Evolutionary conservation across 169 alveolate genomes (phyloP), one percentile per base, ranked within the genome.

Genomic region (Plasmodium gaboni): DNA sequence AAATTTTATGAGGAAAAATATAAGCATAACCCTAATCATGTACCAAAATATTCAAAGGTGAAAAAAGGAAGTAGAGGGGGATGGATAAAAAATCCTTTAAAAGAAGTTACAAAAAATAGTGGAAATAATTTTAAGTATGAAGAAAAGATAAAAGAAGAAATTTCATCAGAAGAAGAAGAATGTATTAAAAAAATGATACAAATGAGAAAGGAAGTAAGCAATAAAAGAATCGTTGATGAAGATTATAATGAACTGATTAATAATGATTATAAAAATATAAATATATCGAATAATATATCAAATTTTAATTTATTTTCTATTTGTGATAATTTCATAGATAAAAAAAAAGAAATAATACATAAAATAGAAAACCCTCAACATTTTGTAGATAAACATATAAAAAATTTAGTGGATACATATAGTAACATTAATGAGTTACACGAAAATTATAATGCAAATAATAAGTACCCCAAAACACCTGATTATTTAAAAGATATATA

Each of bases 31-130:
- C 91, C 91, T 51, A 83, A 69, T 48, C 12, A 32, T 17, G 59
- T 83, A 46, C 91, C 91, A 17, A 83, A 83, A 59, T 83, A 53
- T 63, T 83, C 91, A 10, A 83, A 68, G 60, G 65, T 83, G 1
- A 83, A 83, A 61, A 83, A 38, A 44, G 91, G 91, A 46, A 83
- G 91, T 48, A 53, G 91, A 48, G 91, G 91, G 3, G 91, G 91
- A 24, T 83, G 91, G 91, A 83, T 83, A 15, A 17, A 83, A 42
- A 83, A 83, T 42, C 91, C 91, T 2, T 72, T 83, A 59, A 83
- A 83, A 32, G 85, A 83, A 42, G 80, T 83, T 17, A 83, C 91
- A 24, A 83, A 83, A 68, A 83, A 83, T 50, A 68, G 70, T 83
- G 91, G 91, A 32, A 68, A 51, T 59, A 83, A 83, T 68, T 57